Base-by-base conservation (phyloP, 371 early-diverging fungal genomes). In the Phascolomyces articulosus region DNA sequence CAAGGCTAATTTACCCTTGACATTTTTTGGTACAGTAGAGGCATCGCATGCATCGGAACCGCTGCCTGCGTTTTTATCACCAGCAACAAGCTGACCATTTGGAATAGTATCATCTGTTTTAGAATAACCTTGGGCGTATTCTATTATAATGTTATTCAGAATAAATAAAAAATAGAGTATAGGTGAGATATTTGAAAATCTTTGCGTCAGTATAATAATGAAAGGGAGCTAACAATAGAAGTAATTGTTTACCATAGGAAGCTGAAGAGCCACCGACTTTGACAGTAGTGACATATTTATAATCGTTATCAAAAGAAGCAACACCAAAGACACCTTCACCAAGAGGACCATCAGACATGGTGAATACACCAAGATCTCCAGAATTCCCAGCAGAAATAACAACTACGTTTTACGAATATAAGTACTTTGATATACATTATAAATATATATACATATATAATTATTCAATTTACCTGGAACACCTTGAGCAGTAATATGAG, bases 321-420 rank as follows among this genome's bases (percentile, higher is more conserved):
- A 90, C 85, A 26, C 75, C 74, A 31, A 84, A 64, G 1, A 79
- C 83, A n/a, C 74, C 78, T 20, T 57, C 58, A 2, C 82, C 78
- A 28, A 80, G 90, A 7, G 83, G 31, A 2, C 68, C 65, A n/a
- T n/a, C n/a, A n/a, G n/a, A n/a, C 0, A 71, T 70, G 11, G 77
- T 72, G 51, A 67, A 82, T 31, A 78, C 63, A 16, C 89, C 89
- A 2, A 69, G 49, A 7, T 18, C 40, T 8, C 88, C 87, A 16
- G 72, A 68, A 66, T 91, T 90, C 13, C 86, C 86, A 21, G 73
- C 74, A 9, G 89, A 77, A 9, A 79, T 65, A 15, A 87, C 75
- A 8, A 90, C 75, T 73, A 40, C n/a, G n/a, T 11, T 10, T 66
- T n/a, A 66, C 24, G 23, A 13, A 1, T 23, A n/a, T n/a, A n/a